A percentile compares a stretch with the other conserved stretches of the same genome.
These are phyloP conservation scores for Clarireedia paspali DNA, from an alignment of 2,329 filamentous ascomycete genomes.

Conservation along the genomic window DNA sequence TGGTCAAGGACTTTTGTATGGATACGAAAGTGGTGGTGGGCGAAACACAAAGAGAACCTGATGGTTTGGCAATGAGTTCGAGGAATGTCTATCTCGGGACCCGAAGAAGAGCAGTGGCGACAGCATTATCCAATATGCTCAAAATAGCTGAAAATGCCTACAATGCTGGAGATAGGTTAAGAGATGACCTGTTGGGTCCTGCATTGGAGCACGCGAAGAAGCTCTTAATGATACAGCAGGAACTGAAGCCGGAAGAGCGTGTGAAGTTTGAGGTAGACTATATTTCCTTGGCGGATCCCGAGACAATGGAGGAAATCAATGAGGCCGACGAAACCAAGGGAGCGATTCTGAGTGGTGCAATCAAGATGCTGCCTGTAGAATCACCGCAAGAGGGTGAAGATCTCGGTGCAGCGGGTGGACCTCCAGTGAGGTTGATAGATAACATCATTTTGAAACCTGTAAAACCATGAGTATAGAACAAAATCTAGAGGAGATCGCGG, in stretches of 20 bases:
- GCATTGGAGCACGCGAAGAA: conserved; percentile 54
- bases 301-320: conserved; percentile 72
- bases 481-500: not conserved
- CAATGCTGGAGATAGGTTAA: conserved; percentile 39
- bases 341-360: conserved; percentile 79
- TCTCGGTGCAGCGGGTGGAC: conserved; percentile 63
- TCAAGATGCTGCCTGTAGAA: conserved; percentile 83
- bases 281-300: conserved; percentile 80
- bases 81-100: conserved; percentile 87
- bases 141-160: conserved; percentile 64
- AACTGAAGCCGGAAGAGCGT: conserved; percentile 49
- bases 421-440: conserved; percentile 82
- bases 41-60: conserved; percentile 65
- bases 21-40: conserved; percentile 67
- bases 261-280: conserved; percentile 83
- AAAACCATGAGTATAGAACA: conserved; percentile 10
- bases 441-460: conserved; percentile 67
- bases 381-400: conserved; percentile 63
- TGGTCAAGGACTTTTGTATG: conserved; percentile 83
- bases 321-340: conserved; percentile 62
- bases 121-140: conserved; percentile 64
- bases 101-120: conserved; percentile 62
- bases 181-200: conserved; percentile 63
- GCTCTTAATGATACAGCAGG: conserved; percentile 53
- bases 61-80: conserved; percentile 86